phyloP scores from a whole-genome alignment of 805 yeast species.

The Phaffomyces antillensis region DNA sequence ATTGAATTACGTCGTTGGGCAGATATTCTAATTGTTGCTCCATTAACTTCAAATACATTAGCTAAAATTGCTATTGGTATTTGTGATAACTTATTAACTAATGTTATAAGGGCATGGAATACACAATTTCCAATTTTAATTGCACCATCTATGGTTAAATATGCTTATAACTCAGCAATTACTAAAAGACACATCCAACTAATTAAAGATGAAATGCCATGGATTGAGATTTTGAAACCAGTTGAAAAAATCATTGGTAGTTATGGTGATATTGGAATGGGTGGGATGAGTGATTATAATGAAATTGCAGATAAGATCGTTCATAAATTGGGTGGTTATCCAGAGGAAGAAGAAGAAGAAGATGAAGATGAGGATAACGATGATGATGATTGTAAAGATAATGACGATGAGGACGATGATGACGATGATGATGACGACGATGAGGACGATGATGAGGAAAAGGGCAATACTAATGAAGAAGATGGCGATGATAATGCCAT shows the following conservation, averaged over 20 bases:
- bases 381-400: conserved; percentile 42
- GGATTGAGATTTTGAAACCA: conserved; percentile 91
- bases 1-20: conserved; percentile 97
- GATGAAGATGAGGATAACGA: conserved; percentile 40
- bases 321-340: conserved; percentile 58
- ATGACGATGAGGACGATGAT: conserved; percentile 32
- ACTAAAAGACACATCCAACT: conserved; percentile 77
- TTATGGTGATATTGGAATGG: conserved; percentile 98
- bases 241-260: conserved; percentile 89
- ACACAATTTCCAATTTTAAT: conserved; percentile 79
- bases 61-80: conserved; percentile 86
- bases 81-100: conserved; percentile 87
- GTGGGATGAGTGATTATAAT: conserved; percentile 98
- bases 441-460: conserved; percentile 10
- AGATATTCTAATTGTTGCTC: conserved; percentile 87
- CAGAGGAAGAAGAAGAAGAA: conserved; percentile 45
- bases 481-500: conserved; percentile 18
- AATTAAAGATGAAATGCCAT: conserved; percentile 85
- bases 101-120: conserved; percentile 93
- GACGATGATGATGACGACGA: conserved; percentile 32
- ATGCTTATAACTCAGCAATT: conserved; percentile 82
- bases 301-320: conserved; percentile 86
- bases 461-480: conserved; percentile 8
- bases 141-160: conserved; percentile 95
- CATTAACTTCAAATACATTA: conserved; percentile 86